Conservation (phyloP, 441 rosid genomes). For the Populus trichocarpa region DNA sequence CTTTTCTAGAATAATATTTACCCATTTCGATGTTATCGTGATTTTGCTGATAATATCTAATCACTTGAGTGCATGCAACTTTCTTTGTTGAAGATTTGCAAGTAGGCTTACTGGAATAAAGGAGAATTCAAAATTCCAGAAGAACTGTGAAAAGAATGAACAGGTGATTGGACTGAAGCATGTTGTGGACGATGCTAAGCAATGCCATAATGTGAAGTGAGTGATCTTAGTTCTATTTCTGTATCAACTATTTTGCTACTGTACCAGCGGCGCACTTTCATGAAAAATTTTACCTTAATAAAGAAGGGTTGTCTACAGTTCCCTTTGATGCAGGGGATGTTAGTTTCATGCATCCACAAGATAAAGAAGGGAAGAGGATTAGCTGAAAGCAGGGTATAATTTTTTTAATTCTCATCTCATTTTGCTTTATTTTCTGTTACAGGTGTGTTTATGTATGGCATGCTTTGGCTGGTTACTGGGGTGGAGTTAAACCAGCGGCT, state of each 20-base stretch:
- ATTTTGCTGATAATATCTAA: not conserved
- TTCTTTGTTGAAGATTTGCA: slow-evolving; percentile 50
- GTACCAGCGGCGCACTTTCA: too few species aligned
- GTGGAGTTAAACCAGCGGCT: slow-evolving; percentile 90
- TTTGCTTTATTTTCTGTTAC: not conserved
- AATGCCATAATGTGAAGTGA: slow-evolving; percentile 70
- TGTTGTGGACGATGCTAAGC: slow-evolving; percentile 72
- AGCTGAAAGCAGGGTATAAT: too few species aligned
- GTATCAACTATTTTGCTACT: too few species aligned
- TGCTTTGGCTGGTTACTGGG: slow-evolving; percentile 96
- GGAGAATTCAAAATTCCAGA: slow-evolving; percentile 78
- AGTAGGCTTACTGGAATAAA: slow-evolving; percentile 84
- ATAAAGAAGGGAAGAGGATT: too few species aligned
- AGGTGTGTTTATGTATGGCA: slow-evolving; percentile 91
- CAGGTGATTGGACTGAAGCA: slow-evolving; percentile 59
- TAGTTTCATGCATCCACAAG: too few species aligned
- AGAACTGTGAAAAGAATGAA: slow-evolving; percentile 40
- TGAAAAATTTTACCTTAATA: too few species aligned
- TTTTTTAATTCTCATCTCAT: not conserved
- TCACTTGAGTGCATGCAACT: slow-evolving; percentile 3
- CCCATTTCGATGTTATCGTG: too few species aligned
- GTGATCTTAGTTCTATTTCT: slow-evolving; percentile 20
- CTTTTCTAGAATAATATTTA: too few species aligned
- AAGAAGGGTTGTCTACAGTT: too few species aligned
- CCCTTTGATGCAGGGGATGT: too few species aligned